These are phyloP conservation scores for Excoecaria cochinchinensis DNA, from an alignment of 345 rosid genomes.

Conservation along the genomic window DNA sequence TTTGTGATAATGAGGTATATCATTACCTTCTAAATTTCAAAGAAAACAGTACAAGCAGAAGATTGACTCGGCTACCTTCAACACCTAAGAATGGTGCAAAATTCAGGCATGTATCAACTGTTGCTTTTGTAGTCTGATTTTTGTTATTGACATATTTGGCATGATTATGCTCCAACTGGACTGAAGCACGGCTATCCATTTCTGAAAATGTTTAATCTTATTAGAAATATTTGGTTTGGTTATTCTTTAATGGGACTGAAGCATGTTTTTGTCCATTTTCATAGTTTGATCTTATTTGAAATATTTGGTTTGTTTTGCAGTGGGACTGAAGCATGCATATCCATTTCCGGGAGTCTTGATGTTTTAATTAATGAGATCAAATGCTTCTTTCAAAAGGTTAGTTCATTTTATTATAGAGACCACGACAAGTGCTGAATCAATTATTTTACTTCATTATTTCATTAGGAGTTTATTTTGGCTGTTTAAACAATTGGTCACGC, in stretches of 20 bases:
- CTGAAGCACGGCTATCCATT: conserved; percentile 58
- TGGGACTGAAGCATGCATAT: conserved; percentile 71
- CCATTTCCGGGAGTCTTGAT: conserved; percentile 47
- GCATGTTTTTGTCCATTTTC: neutral
- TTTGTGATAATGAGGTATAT: conserved; percentile 52
- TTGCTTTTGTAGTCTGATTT: neutral
- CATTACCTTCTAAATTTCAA: conserved; percentile 57
- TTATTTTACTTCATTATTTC: neutral
- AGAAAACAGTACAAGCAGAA: conserved; percentile 36
- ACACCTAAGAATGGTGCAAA: conserved; percentile 62
- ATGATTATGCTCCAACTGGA: conserved; percentile 52
- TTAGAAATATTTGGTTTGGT: too few species aligned
- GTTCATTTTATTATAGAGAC: conserved; percentile 13
- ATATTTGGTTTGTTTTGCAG: conserved; percentile 37
- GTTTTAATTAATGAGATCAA: conserved; percentile 42
- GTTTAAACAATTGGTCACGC: neutral
- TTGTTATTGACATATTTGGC: neutral
- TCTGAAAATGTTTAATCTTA: conserved; percentile 21
- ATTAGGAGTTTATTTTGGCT: neutral
- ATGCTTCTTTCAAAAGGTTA: conserved; percentile 65
- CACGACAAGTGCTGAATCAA: neutral
- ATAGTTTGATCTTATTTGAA: neutral
- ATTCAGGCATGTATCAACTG: conserved; percentile 54
- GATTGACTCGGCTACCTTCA: conserved; percentile 64
- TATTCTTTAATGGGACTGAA: too few species aligned